Base-by-base conservation (phyloP, 2,329 filamentous ascomycete species). In the Pseudogymnoascus sp. region DNA sequence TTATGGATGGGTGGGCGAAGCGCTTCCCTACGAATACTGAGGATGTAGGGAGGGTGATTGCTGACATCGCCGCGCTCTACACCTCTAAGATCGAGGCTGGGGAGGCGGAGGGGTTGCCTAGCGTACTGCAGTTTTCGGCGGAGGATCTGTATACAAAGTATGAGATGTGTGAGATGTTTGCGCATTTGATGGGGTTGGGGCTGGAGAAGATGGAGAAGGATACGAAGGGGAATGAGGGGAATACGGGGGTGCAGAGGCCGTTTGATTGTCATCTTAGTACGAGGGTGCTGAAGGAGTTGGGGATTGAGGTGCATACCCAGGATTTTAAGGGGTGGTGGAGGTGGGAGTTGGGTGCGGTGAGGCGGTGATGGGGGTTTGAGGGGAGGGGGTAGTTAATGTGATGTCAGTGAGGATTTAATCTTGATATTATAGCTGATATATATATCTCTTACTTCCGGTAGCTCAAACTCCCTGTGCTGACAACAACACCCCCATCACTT, bases 251-350 rank as follows among this genome's bases (percentile, higher is more conserved):
- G 0, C 84, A 92, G 76, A 82, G 92, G 66, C 92, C 92, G 11
- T 96, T 90, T 72, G 91, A 96, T 75, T 93, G 89, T 69, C 91
- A 96, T 75, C 78, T 97, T 53, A 92, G 90, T 70, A 96, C 89
- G 7, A 84, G 83, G 74, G 84, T 79, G 40, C 76, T 96, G 67
- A 84, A 84, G 73, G 84, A 90, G 12, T 72, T 96, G 65, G 90
- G 85, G 0, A 89, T 96, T 66, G 82, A 89, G 70, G 84, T 93
- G 63, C 78, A 82, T 53, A 91, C 90, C 0, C 82, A 86, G 70
- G 84, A 92, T 69, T 96, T 96, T 73, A 78, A 78, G 53, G 86
- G 80, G 14, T 96, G 92, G 92, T 96, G 92, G 92, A 80, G 83
- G 70, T 79, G 84, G 65, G 80, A 86, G 69, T 77, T 84, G 61